Conservation (phyloP, 2,329 filamentous ascomycete genomes). For the Sporothrix pseudoabietina region DNA sequence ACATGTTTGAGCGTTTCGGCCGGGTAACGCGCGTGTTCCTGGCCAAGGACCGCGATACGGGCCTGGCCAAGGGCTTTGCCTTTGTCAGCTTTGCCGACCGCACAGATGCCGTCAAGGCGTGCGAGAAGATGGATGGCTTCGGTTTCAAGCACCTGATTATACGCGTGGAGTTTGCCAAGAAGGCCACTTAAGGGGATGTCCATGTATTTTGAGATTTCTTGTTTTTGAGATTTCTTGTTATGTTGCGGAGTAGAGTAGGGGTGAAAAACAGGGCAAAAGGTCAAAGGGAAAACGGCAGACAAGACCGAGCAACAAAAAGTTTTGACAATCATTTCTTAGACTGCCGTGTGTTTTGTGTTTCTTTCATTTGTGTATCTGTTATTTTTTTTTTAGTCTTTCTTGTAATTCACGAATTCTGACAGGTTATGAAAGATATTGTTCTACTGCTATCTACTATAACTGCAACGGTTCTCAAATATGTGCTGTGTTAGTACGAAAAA, state of each 20-base stretch:
- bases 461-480: neutral
- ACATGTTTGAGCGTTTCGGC: slow-evolving; percentile 97
- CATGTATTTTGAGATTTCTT: neutral
- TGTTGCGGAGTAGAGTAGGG: neutral
- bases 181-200: slow-evolving; percentile 48
- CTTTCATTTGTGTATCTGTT: neutral
- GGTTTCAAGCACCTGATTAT: slow-evolving; percentile 87
- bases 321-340: slow-evolving; percentile 2
- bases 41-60: slow-evolving; percentile 96
- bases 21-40: slow-evolving; percentile 96
- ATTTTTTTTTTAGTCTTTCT: slow-evolving; percentile 6
- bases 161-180: slow-evolving; percentile 85
- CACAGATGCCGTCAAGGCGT: slow-evolving; percentile 85
- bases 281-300: neutral
- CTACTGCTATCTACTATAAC: neutral
- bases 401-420: slow-evolving; percentile 17
- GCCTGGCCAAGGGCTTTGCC: slow-evolving; percentile 95
- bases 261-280: neutral
- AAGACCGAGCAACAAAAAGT: slow-evolving; percentile 1
- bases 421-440: slow-evolving; percentile 12
- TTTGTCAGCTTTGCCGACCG: slow-evolving; percentile 97
- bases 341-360: neutral
- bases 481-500: slow-evolving; percentile 19
- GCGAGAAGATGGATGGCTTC: slow-evolving; percentile 96
- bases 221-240: neutral